These are phyloP conservation scores for Nitzschia sp. DNA, from an alignment of 108 stramenopile species.

Conservation along the genomic window DNA sequence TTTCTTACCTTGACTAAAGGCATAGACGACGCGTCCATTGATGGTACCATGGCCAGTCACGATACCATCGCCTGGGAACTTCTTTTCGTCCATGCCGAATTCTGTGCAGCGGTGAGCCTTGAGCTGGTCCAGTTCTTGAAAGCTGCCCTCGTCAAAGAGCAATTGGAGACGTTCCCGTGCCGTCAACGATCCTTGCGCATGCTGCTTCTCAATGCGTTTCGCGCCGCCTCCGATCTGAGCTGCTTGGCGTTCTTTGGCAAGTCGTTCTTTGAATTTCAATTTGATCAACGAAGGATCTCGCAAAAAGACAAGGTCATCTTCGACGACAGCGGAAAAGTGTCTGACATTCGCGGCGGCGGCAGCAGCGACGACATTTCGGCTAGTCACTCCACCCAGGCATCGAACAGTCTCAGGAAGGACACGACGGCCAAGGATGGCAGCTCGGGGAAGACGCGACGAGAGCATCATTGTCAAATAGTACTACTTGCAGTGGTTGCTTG, in stretches of 20 bases:
- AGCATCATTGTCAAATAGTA: background rate
- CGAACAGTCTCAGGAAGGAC: background rate
- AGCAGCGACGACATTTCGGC: slow-evolving; percentile 4
- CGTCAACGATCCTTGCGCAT: slow-evolving; percentile 94
- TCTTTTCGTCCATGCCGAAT: slow-evolving; percentile 90
- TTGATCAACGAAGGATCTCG: slow-evolving; percentile 76
- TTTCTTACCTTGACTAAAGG: slow-evolving; percentile 68
- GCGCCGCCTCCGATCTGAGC: slow-evolving; percentile 91
- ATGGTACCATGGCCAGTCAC: slow-evolving; percentile 74
- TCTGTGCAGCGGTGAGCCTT: slow-evolving; percentile 97
- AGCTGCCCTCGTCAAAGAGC: slow-evolving; percentile 87
- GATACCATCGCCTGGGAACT: slow-evolving; percentile 96
- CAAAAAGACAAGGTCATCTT: background rate
- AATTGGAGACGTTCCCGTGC: slow-evolving; percentile 94
- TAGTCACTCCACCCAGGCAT: slow-evolving; percentile 3
- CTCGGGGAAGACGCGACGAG: slow-evolving; percentile 3
- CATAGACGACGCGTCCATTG: slow-evolving; percentile 84
- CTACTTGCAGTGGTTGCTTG: background rate
- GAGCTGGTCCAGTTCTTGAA: slow-evolving; percentile 93
- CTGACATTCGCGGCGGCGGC: background rate
- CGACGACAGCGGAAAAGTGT: slow-evolving; percentile 11
- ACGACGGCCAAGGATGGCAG: background rate
- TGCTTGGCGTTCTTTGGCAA: slow-evolving; percentile 52
- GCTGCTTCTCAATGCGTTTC: slow-evolving; percentile 83
- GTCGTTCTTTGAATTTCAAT: slow-evolving; percentile 71